Conservation (phyloP, 73 alveolate species). For the Uronychia setigera region DNA sequence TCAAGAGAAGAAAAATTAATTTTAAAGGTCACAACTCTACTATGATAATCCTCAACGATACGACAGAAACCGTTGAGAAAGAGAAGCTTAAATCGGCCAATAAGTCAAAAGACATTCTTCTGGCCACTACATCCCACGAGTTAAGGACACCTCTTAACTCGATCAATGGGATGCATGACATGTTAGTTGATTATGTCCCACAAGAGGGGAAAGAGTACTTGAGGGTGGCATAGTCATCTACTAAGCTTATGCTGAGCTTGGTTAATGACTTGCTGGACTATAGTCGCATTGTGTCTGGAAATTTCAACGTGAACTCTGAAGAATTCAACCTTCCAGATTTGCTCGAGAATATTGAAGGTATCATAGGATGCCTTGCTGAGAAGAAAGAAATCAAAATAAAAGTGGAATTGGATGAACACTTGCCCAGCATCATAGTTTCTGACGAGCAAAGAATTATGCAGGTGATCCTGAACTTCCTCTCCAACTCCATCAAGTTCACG, state of each 20-base stretch:
- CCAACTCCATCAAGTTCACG: conserved; percentile 61
- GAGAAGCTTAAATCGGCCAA: not conserved
- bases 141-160: not conserved
- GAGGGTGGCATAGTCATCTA: not conserved
- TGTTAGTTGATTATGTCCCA: not conserved
- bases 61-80: not conserved
- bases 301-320: not conserved
- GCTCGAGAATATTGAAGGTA: not conserved
- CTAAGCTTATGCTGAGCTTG: not conserved
- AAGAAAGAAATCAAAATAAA: not conserved
- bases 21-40: not conserved
- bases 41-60: not conserved
- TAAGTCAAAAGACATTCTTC: not conserved
- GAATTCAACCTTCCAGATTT: not conserved
- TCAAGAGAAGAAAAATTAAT: not conserved
- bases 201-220: not conserved
- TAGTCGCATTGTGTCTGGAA: not conserved
- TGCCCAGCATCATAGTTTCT: conserved; percentile 23
- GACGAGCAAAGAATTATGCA: conserved; percentile 53
- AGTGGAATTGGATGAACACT: not conserved
- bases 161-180: not conserved
- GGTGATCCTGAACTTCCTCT: conserved; percentile 48
- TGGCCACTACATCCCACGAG: not conserved
- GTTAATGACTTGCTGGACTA: not conserved
- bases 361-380: not conserved